Percentiles rank a stretch among this genome's conserved stretches.
phyloP scores from a whole-genome alignment of 371 early-diverging fungal species.

The Mortierella sp. region DNA sequence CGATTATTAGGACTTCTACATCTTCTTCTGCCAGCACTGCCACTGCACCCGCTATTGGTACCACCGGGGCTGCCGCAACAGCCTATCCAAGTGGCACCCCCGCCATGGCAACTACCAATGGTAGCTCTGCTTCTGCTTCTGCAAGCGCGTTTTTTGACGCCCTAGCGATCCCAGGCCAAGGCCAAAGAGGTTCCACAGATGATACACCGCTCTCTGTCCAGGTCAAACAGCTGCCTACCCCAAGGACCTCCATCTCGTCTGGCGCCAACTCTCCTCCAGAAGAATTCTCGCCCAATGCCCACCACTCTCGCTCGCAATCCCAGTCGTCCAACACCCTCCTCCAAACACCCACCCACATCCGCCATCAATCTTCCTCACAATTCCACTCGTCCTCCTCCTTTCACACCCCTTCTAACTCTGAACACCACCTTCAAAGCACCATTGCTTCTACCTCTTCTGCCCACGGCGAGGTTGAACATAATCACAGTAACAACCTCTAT shows the following conservation, averaged over 20 bases:
- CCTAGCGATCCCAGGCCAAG: neutral
- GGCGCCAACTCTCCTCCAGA: conserved; percentile 43
- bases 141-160: conserved; percentile 1
- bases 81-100: neutral
- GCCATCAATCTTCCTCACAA: neutral
- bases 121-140: neutral
- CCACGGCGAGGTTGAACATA: neutral
- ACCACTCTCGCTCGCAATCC: conserved; percentile 22
- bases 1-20: neutral
- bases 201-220: conserved; percentile 7
- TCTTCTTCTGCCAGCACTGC: neutral
- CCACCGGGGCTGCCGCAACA: conserved; percentile 6
- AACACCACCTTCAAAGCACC: conserved; percentile 18
- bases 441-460: conserved; percentile 27
- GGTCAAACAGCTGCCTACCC: conserved; percentile 43
- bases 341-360: conserved; percentile 11
- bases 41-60: neutral
- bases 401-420: conserved; percentile 14
- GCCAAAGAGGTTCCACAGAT: neutral
- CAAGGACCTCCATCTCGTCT: conserved; percentile 43
- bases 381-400: conserved; percentile 3
- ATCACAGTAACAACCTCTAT: conserved; percentile 6
- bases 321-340: conserved; percentile 6
- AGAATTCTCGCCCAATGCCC: conserved; percentile 16
- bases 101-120: neutral